These are phyloP conservation scores for Penicillium concentricum DNA, from an alignment of 2,329 filamentous ascomycete species.

Conservation along the genomic window DNA sequence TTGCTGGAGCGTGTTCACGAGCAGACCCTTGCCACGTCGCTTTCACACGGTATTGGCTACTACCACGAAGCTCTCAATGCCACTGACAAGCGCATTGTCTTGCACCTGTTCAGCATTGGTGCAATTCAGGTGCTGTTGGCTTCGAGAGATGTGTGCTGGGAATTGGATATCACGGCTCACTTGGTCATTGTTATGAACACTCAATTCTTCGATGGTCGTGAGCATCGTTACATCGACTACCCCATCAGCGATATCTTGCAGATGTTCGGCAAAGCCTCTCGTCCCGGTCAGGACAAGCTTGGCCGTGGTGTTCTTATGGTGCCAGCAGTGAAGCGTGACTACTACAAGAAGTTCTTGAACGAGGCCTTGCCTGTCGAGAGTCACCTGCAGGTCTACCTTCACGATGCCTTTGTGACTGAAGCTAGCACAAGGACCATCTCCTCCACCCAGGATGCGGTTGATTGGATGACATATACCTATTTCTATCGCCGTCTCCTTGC, in stretches of 20 bases:
- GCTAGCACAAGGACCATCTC: constrained; percentile 95
- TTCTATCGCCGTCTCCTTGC: constrained; percentile 93
- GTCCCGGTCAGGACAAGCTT: constrained; percentile 73
- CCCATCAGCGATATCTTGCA: constrained; percentile 90
- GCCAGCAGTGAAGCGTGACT: constrained; percentile 88
- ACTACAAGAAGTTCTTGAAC: constrained; percentile 98
- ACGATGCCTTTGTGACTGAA: constrained; percentile 95
- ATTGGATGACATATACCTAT: constrained; percentile 98
- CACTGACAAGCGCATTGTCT: constrained; percentile 90
- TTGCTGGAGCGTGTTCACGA: constrained; percentile 83
- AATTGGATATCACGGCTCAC: constrained; percentile 82
- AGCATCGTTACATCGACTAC: constrained; percentile 97
- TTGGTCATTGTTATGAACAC: constrained; percentile 96
- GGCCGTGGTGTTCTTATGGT: constrained; percentile 96
- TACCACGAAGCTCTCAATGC: constrained; percentile 90
- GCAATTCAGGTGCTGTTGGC: constrained; percentile 83
- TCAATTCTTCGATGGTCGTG: constrained; percentile 92
- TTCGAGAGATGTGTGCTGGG: constrained; percentile 92
- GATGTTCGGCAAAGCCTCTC: constrained; percentile 94
- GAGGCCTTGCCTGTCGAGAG: constrained; percentile 95
- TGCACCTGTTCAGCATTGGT: constrained; percentile 84
- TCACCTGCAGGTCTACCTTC: constrained; percentile 84
- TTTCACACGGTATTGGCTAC: constrained; percentile 93
- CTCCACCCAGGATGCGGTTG: constrained; percentile 93
- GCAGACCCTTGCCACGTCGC: constrained; percentile 78